Base-by-base conservation (phyloP, 345 rosid species). In the Syzygium aromaticum region DNA sequence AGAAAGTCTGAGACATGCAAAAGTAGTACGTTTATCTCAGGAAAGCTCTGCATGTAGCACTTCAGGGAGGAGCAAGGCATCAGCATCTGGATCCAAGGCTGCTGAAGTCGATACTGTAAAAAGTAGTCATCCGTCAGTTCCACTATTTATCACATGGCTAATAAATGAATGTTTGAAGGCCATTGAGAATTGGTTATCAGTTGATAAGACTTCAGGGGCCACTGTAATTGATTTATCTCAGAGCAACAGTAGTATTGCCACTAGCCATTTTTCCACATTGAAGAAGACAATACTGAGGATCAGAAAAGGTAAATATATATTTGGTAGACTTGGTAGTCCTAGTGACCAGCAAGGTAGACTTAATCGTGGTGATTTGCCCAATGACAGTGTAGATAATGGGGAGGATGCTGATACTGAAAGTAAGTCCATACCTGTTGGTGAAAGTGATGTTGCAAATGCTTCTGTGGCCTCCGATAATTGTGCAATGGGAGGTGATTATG, bases 21-120 rank as follows among this genome's bases (percentile, higher is more conserved):
- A 97, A 94, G 97, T 97, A 16, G 99, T 98, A 87, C 91, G 95
- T 86, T 90, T 95, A 85, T 93, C 98, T 52, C 93, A 92, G 91
- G 96, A 93, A 89, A 95, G 95, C 90, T 94, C 98, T 21, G 93
- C 95, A 59, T 92, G 91, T 90, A 91, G 95, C 87, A 91, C 91
- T 27, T 86, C 90, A 84, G 95, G 91, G 89, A 92, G 94, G 90
- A 92, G 89, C 52, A 40, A 64, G 91, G 85, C 93, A 87, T 90
- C 90, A 85, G 82, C 87, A 86, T 92, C 90, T 91, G 82, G 86
- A 53, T 77, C 93, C 59, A 89, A 87, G 91, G 84, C 77, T 86
- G 83, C 88, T 90, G 95, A 93, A 91, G 87, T 86, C 87, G 86
- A 89, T 77, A 84, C 90, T 87, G 89, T 80, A 43, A 23, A 91